phyloP scores from a whole-genome alignment of 768 basidiomycete species.

The Rhizopogon sp. region DNA sequence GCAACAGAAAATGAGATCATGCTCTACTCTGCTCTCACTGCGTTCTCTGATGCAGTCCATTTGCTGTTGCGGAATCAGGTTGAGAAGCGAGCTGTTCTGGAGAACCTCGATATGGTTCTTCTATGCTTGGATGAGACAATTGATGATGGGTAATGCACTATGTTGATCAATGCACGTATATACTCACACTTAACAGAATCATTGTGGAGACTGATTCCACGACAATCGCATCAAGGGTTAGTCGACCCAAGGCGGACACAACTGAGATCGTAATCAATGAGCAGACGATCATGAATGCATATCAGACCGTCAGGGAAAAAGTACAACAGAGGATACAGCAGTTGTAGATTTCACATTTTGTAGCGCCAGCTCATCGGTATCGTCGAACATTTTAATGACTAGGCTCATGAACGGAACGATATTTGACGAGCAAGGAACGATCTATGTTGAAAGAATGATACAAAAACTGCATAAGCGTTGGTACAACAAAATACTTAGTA shows the following conservation, averaged over 20 bases:
- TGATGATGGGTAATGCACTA: conserved; percentile 82
- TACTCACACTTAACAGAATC: conserved; percentile 48
- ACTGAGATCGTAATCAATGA: conserved; percentile 98
- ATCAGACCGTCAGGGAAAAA: conserved; percentile 83
- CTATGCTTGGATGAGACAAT: conserved; percentile 95
- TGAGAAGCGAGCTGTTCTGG: conserved; percentile 91
- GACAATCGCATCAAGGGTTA: conserved; percentile 94
- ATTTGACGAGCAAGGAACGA: too few species aligned
- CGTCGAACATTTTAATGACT: too few species aligned
- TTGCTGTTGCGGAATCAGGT: conserved; percentile 87
- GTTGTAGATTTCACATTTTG: conserved; percentile 36
- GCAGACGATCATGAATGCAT: conserved; percentile 91
- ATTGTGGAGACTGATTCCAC: conserved; percentile 95
- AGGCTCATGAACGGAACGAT: too few species aligned
- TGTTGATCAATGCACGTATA: conserved; percentile 5
- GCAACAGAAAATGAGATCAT: conserved; percentile 93
- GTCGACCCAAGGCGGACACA: conserved; percentile 86
- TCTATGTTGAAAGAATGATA: background rate
- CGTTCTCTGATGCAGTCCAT: conserved; percentile 81
- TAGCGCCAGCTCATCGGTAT: conserved; percentile 21
- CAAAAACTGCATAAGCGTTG: background rate
- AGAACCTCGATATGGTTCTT: conserved; percentile 90
- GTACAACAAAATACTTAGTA: background rate
- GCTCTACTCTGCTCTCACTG: conserved; percentile 79
- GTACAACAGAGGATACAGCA: conserved; percentile 81